phyloP scores from a whole-genome alignment of 768 basidiomycete genomes.

The Amanita inopinata region DNA sequence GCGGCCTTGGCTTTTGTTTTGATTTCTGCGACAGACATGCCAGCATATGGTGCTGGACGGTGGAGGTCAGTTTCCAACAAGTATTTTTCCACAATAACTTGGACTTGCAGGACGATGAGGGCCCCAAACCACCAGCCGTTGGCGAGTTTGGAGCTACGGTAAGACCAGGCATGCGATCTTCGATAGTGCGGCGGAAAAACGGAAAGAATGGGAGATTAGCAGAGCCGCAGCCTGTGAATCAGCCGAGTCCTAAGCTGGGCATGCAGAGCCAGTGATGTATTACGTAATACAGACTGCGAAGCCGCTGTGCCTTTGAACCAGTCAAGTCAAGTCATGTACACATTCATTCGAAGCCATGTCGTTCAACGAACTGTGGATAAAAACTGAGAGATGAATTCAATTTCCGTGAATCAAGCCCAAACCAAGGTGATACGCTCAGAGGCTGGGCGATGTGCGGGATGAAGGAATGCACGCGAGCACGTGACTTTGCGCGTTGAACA shows the following conservation, averaged over 20 bases:
- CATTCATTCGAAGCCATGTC: not conserved
- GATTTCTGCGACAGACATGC: slow-evolving; percentile 32
- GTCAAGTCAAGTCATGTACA: no score
- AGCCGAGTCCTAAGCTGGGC: not conserved
- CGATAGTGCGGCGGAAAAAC: not conserved
- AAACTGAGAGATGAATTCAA: no score
- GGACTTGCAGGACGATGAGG: slow-evolving; percentile 9
- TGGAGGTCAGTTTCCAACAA: not conserved
- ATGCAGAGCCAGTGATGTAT: slow-evolving; percentile 1
- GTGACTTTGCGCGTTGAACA: slow-evolving; percentile 17
- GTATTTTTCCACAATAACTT: not conserved
- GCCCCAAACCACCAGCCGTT: slow-evolving; percentile 5
- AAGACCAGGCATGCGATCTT: slow-evolving; percentile 13
- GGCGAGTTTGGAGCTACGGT: slow-evolving; percentile 10
- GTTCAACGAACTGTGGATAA: no score
- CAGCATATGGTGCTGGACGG: slow-evolving; percentile 18
- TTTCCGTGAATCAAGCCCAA: no score
- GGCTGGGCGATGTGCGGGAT: not conserved
- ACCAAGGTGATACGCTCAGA: not conserved
- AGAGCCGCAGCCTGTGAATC: slow-evolving; percentile 9
- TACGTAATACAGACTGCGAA: slow-evolving; percentile 4
- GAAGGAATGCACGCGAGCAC: slow-evolving; percentile 13
- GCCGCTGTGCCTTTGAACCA: not conserved
- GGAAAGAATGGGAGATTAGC: not conserved
- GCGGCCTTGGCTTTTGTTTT: slow-evolving; percentile 34